Evolutionary conservation across 106 monocot species (phyloP).

Genomic region (Dendrobium officinale): DNA sequence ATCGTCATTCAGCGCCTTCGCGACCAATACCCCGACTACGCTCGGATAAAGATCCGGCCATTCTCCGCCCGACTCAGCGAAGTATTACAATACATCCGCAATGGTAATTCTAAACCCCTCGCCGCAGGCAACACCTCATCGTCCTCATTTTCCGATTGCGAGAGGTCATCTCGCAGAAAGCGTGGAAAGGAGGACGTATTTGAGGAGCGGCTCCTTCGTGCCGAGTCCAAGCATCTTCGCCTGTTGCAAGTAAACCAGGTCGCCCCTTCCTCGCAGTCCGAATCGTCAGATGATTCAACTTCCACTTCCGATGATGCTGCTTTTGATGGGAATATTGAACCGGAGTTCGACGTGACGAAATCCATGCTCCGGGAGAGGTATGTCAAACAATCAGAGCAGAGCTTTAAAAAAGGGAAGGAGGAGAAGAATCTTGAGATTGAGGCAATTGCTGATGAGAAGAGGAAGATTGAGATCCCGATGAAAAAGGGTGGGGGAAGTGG

Average conservation of each 20-base stretch:
- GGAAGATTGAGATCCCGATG: neutral
- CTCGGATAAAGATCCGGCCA: slow-evolving; percentile 32
- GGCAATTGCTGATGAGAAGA: slow-evolving; percentile 22
- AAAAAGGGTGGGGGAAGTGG: slow-evolving; percentile 3
- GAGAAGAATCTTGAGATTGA: slow-evolving; percentile 55
- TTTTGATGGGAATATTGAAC: slow-evolving; percentile 41
- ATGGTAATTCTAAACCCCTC: neutral
- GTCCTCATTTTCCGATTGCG: neutral
- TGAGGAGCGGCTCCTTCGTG: slow-evolving; percentile 17
- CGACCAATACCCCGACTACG: slow-evolving; percentile 38
- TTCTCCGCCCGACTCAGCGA: slow-evolving; percentile 32
- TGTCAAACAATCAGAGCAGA: slow-evolving; percentile 9
- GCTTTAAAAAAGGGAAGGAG: neutral
- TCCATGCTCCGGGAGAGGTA: slow-evolving; percentile 56
- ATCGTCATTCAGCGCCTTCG: slow-evolving; percentile 33
- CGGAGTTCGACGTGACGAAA: slow-evolving; percentile 61
- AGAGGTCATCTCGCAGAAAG: slow-evolving; percentile 8
- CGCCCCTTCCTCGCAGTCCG: slow-evolving; percentile 1
- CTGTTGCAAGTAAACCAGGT: neutral
- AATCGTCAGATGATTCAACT: slow-evolving; percentile 18
- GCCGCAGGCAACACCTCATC: neutral
- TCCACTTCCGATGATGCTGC: slow-evolving; percentile 33
- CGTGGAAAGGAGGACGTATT: neutral
- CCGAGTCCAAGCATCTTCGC: slow-evolving; percentile 26
- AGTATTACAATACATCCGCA: slow-evolving; percentile 19